Base-by-base conservation (phyloP, 768 basidiomycete genomes). In the Panaeolus cyanescens region DNA sequence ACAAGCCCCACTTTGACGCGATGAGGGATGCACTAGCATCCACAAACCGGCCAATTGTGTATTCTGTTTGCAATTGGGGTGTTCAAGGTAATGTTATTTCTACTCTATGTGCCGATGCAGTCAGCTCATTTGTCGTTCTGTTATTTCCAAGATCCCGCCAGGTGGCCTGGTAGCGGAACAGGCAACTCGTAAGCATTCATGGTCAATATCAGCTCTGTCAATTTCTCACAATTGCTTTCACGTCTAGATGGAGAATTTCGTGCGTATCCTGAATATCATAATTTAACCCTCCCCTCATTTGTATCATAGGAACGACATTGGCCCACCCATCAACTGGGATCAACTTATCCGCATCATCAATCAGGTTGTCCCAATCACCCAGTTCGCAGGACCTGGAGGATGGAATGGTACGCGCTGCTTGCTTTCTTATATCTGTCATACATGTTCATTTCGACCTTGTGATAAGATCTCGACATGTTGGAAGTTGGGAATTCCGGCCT, bases 31-130 rank as follows among this genome's bases (percentile, higher is more conserved):
- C 82, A 1, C 67, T 84, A 32, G 71, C 70, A 45, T 75, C 75
- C 7, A 81, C 80, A 1, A 74, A 72, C 7, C 77, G 81, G 13
- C 80, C 80, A 13, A 77, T 85, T 40, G 74, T 83, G 2, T 85
- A 80, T 62, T 81, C 82, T 7, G 75, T 84, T n/a, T 84, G 83
- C 50, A 80, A 76, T 59, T 76, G 76, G 74, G 83, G 83, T 32
- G 77, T 81, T 28, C 82, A 82, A 71, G 73, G 75, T 74, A 30
- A 15, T 39, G 22, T 32, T 4, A 2, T n/a, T 54, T 37, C 19
- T 59, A n/a, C 37, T 3, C 54, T 17, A 4, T 30, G 55, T 55
- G 13, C 36, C 37, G 17, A 32, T 37, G 2, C 53, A 19, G 30
- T 25, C 45, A 19, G 31, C 53, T 53, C 28, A 58, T 39, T 12